Conservation (phyloP, 2,329 filamentous ascomycete genomes). For the Achaetomium macrosporum region DNA sequence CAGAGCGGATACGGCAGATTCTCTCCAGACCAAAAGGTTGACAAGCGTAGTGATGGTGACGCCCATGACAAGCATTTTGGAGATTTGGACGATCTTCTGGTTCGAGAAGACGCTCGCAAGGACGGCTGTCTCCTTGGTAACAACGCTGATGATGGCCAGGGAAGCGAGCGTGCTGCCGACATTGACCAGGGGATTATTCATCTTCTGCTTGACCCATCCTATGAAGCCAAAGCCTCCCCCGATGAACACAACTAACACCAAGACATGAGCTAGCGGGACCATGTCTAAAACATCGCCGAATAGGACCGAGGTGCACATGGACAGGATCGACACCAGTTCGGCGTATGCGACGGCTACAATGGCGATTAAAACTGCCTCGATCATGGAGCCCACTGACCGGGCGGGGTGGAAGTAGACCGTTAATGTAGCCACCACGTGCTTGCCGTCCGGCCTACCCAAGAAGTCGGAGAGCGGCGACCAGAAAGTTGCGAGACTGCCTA, state of each 20-base stretch:
- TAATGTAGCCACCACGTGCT: slow-evolving; percentile 88
- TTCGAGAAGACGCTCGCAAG: slow-evolving; percentile 76
- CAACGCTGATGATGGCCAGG: slow-evolving; percentile 79
- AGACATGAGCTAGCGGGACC: slow-evolving; percentile 65
- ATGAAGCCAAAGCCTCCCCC: slow-evolving; percentile 82
- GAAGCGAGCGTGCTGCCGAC: slow-evolving; percentile 81
- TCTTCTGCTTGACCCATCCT: slow-evolving; percentile 77
- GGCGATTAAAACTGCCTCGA: slow-evolving; percentile 74
- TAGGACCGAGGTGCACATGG: slow-evolving; percentile 82
- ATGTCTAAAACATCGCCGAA: slow-evolving; percentile 63
- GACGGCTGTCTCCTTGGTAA: slow-evolving; percentile 87
- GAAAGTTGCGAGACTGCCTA: slow-evolving; percentile 84
- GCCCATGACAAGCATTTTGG: slow-evolving; percentile 79
- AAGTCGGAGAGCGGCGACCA: slow-evolving; percentile 65
- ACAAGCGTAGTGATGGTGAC: slow-evolving; percentile 65
- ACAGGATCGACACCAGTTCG: slow-evolving; percentile 67
- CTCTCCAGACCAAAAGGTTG: slow-evolving; percentile 71
- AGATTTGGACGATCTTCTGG: slow-evolving; percentile 72
- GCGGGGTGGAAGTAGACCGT: slow-evolving; percentile 95
- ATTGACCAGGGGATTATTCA: slow-evolving; percentile 74
- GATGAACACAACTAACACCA: slow-evolving; percentile 78
- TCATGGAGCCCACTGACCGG: slow-evolving; percentile 80
- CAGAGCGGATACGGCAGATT: slow-evolving; percentile 68
- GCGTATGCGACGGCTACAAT: slow-evolving; percentile 74
- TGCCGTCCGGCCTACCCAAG: slow-evolving; percentile 79